These are phyloP conservation scores for Stereocaulon alpinum DNA, from an alignment of 495 filamentous ascomycete genomes.

Conservation along the genomic window DNA sequence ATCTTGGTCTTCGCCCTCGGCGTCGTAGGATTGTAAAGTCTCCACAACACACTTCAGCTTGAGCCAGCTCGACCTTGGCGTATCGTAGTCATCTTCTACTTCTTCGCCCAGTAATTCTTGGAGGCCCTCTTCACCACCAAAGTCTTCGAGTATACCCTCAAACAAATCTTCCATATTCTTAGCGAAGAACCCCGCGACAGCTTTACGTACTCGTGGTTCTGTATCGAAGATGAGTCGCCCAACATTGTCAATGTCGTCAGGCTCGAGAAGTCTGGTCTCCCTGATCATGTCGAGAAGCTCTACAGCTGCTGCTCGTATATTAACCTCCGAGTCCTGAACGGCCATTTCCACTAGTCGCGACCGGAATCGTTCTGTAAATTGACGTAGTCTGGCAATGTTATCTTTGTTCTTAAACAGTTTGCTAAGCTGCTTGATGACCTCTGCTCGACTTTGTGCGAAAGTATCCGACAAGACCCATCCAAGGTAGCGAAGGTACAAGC, in stretches of 20 bases:
- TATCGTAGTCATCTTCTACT: slow-evolving; percentile 57
- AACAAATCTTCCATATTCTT: slow-evolving; percentile 74
- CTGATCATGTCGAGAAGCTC: slow-evolving; percentile 72
- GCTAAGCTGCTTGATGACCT: slow-evolving; percentile 70
- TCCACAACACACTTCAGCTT: slow-evolving; percentile 84
- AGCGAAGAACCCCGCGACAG: slow-evolving; percentile 81
- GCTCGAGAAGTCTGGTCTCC: slow-evolving; percentile 76
- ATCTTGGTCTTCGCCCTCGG: slow-evolving; percentile 36
- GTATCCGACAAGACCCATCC: slow-evolving; percentile 85
- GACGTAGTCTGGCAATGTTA: slow-evolving; percentile 64
- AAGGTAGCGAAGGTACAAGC: slow-evolving; percentile 78
- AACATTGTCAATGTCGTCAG: slow-evolving; percentile 76
- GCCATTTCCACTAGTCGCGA: slow-evolving; percentile 89
- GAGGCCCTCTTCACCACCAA: slow-evolving; percentile 69
- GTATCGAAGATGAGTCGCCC: slow-evolving; percentile 80
- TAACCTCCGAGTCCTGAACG: slow-evolving; percentile 63
- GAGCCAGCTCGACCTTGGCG: slow-evolving; percentile 72
- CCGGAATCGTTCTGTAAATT: slow-evolving; percentile 85
- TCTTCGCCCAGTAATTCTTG: slow-evolving; percentile 54
- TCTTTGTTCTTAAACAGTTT: slow-evolving; percentile 65
- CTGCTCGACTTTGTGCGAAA: slow-evolving; percentile 53
- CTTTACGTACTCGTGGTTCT: slow-evolving; percentile 71
- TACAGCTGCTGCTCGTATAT: slow-evolving; percentile 66
- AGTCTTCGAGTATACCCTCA: slow-evolving; percentile 68
- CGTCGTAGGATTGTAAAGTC: slow-evolving; percentile 68